Evolutionary conservation across 2,329 filamentous ascomycete species (phyloP), one percentile per base, ranked within the genome.

Genomic region (Magnaporthiopsis rhizophila): DNA sequence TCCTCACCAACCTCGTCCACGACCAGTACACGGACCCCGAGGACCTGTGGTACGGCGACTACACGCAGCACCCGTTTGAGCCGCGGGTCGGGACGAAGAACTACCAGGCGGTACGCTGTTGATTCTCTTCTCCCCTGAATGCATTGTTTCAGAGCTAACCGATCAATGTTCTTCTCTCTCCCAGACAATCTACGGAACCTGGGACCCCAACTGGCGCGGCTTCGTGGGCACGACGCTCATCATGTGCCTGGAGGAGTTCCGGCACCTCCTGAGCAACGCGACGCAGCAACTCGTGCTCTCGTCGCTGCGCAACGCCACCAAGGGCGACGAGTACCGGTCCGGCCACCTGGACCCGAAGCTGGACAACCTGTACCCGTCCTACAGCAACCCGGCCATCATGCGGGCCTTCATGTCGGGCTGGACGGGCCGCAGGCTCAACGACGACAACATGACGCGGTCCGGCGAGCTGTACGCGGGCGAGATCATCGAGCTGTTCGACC

Each of bases 161-260:
- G 8, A 50, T 6, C 21, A n/a, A 50, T 4, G 6, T 18, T 9
- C n/a, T 11, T 53, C 1, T 24, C 34, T 30, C 30, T 2, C 11
- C 5, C 21, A 53, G 28, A 56, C 34, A n/a, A 62, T 32, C 28
- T 86, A 87, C 69, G 78, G 80, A 64, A 79, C 80, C 0, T 88
- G 83, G 82, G 86, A 88, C 67, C 84, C 85, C 1, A 88, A 88
- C 66, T 88, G 85, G 85, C 77, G 86, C 62, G 85, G 85, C 0
- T 88, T 88, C 65, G 78, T 88, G 45, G 83, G 84, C 15, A 86
- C 83, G 0, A 80, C 83, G 0, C 78, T 88, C 18, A 80, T 88
- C 32, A 74, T 87, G 57, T 81, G 81, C 32, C 75, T 86, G 28
- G 85, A 88, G 69, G 85, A 88, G 67, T 88, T 84, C 63, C 71